Conservation (phyloP, 441 rosid genomes). For the Pelargonium australe region DNA sequence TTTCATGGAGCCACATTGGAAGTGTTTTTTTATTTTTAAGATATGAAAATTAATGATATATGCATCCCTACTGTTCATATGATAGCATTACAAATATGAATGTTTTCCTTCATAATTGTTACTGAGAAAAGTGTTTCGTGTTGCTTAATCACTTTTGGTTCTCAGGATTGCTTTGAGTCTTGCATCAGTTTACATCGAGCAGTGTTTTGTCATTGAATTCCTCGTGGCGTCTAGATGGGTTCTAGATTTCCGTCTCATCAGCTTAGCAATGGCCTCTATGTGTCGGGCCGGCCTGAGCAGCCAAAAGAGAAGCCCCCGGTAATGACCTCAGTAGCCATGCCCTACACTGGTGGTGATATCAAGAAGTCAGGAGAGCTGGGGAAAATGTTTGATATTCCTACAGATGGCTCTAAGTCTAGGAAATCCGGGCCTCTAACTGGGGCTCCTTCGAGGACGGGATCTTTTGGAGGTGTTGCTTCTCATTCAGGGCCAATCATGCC, state of each 20-base stretch:
- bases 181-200: conserved; percentile 15
- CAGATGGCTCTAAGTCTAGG: conserved; percentile 74
- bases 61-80: neutral
- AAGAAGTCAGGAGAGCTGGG: conserved; percentile 91
- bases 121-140: neutral
- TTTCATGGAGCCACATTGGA: neutral
- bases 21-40: neutral
- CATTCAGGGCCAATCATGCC: conserved; percentile 80
- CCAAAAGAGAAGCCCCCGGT: conserved; percentile 90
- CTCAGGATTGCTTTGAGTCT: conserved; percentile 31
- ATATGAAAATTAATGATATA: too few species aligned
- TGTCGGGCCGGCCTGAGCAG: conserved; percentile 95
- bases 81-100: neutral
- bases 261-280: conserved; percentile 89
- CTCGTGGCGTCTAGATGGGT: conserved; percentile 51
- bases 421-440: conserved; percentile 90
- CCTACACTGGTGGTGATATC: conserved; percentile 94
- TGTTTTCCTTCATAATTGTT: neutral
- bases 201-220: conserved; percentile 20
- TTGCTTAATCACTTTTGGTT: conserved; percentile 7
- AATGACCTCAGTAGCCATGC: conserved; percentile 95
- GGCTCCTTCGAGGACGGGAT: conserved; percentile 83
- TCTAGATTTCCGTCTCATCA: conserved; percentile 95
- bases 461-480: conserved; percentile 82
- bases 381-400: conserved; percentile 84